A percentile compares a stretch with the other conserved stretches of the same genome.
phyloP scores from a whole-genome alignment of 495 filamentous ascomycete species.

The Aspergillus asperescens region DNA sequence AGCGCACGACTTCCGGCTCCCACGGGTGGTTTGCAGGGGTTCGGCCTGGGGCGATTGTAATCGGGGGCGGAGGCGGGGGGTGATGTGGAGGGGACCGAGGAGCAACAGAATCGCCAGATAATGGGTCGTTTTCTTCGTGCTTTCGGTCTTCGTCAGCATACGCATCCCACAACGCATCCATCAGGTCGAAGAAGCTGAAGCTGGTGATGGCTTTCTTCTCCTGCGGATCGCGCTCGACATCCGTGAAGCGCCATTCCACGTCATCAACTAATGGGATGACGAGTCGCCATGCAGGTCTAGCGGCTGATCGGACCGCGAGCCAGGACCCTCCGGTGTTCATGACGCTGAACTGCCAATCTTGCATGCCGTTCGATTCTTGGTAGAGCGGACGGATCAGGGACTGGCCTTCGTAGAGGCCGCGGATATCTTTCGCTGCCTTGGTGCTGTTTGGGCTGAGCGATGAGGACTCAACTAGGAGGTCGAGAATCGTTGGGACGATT shows the following conservation, averaged over 20 bases:
- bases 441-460: constrained; percentile 31
- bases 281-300: constrained; percentile 36
- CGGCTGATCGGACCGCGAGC: constrained; percentile 41
- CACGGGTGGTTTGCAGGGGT: constrained; percentile 16
- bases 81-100: background rate
- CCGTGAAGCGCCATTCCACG: constrained; percentile 43
- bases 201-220: constrained; percentile 33
- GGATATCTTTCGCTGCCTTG: constrained; percentile 34
- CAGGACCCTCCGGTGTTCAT: constrained; percentile 48
- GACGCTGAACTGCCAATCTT: constrained; percentile 47
- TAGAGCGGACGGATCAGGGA: constrained; percentile 40
- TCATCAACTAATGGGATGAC: constrained; percentile 44
- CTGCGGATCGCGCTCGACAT: constrained; percentile 37
- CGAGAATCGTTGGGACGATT: constrained; percentile 48
- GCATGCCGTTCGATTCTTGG: constrained; percentile 31
- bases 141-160: background rate
- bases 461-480: constrained; percentile 42
- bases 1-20: constrained; percentile 35
- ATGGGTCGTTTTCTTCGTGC: background rate
- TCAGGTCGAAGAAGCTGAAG: constrained; percentile 35
- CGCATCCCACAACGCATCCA: constrained; percentile 19
- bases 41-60: background rate
- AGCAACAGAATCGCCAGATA: background rate
- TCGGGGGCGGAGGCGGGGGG: constrained; percentile 5
- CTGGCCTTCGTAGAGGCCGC: constrained; percentile 45